Base-by-base conservation (phyloP, 2,329 filamentous ascomycete species). In the Neopestalotiopsis sp. region DNA sequence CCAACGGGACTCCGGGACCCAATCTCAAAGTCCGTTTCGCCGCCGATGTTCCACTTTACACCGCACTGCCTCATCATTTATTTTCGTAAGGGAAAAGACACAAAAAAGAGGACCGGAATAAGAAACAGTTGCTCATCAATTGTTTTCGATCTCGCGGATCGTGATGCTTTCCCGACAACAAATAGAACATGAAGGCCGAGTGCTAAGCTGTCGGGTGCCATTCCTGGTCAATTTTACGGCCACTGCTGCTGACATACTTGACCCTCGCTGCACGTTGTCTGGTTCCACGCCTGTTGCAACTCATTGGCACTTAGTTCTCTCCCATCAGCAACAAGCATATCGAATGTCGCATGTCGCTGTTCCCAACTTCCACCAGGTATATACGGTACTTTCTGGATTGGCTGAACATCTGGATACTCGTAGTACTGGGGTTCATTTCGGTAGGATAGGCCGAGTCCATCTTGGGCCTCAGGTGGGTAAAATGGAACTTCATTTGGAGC, bases 231-330 rank as follows among this genome's bases (percentile, higher is more conserved):
- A 17, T 13, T 49, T 49, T n/a, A 24, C 9, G 45, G 45, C 45
- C 45, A 53, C 45, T 53, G 5, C 20, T 53, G 9, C 17, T 53
- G 45, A 2, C 57, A 59, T 1, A 59, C 28, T 24, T 59, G 57
- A 3, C 57, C 24, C 3, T 59, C 57, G 5, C 24, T 59, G 12
- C 57, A 59, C 5, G 57, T 59, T 4, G 57, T 59, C 12, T n/a
- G 14, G 24, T 59, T 59, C 57, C 57, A 59, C 2, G 57, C 57
- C 57, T 59, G 57, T 34, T 59, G 57, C 24, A 59, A 24, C 57
- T 59, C 57, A 59, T 59, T 34, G n/a, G 57, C 28, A 59, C 24
- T 59, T 9, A 59, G 30, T 24, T 30, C 57, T 59, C 57, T 59
- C 30, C 17, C 57, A 14, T 13, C 57, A 28, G 57, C 57, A 3